Evolutionary conservation across 2,329 filamentous ascomycete species (phyloP).

Genomic region (Tolypocladium nubicola): DNA sequence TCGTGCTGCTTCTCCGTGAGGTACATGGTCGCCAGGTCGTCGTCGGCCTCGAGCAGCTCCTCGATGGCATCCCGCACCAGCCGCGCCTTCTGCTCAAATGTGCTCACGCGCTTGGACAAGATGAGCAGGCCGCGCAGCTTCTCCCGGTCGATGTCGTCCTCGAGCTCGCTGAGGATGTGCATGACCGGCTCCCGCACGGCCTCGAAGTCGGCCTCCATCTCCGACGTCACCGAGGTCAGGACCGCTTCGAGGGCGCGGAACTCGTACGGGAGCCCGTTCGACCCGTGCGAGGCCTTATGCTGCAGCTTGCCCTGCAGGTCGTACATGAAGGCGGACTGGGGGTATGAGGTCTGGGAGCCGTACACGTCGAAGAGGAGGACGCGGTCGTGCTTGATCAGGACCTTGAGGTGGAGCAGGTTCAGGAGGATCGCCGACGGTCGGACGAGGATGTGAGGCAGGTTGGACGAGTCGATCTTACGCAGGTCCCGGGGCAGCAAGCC

Average conservation of each 20-base stretch:
- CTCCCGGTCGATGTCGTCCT: constrained; percentile 93
- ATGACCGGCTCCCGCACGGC: constrained; percentile 88
- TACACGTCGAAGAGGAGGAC: constrained; percentile 95
- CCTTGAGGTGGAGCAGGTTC: constrained; percentile 91
- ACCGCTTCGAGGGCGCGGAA: constrained; percentile 94
- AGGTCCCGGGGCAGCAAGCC: constrained; percentile 87
- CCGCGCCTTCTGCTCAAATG: constrained; percentile 94
- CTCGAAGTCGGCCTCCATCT: constrained; percentile 89
- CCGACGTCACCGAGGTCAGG: constrained; percentile 83
- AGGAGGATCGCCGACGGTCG: constrained; percentile 88
- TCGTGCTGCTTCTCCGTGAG: constrained; percentile 78
- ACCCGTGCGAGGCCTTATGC: constrained; percentile 52
- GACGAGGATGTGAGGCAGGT: constrained; percentile 89
- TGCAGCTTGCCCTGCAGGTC: constrained; percentile 87
- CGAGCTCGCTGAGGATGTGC: constrained; percentile 75
- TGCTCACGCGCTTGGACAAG: constrained; percentile 88
- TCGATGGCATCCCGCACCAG: constrained; percentile 91
- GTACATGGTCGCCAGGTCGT: constrained; percentile 92
- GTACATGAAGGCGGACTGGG: constrained; percentile 96
- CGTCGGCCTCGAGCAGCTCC: constrained; percentile 89
- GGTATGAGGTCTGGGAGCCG: constrained; percentile 86
- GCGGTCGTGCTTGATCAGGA: constrained; percentile 88
- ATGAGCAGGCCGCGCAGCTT: constrained; percentile 86
- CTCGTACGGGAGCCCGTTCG: constrained; percentile 74
- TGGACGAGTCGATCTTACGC: constrained; percentile 94